Conservation (phyloP, 768 basidiomycete species). For the Trametes meyenii region DNA sequence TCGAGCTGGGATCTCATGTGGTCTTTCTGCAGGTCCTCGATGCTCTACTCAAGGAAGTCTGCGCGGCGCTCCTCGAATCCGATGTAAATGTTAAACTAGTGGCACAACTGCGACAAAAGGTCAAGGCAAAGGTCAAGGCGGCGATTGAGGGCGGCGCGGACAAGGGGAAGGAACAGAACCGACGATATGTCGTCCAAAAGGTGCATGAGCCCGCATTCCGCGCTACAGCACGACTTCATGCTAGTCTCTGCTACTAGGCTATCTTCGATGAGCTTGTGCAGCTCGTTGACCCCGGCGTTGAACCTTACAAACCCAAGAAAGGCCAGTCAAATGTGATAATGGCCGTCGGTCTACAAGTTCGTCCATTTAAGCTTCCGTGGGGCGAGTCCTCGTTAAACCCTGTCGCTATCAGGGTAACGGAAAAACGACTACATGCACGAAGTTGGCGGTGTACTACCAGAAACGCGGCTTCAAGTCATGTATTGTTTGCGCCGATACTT, state of each 20-base stretch:
- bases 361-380: constrained; percentile 21
- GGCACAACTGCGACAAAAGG: constrained; percentile 80
- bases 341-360: constrained; percentile 94
- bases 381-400: background rate
- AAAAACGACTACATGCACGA: constrained; percentile 99
- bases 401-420: constrained; percentile 78
- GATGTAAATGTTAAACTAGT: constrained; percentile 99
- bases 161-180: constrained; percentile 77
- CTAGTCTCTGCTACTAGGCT: constrained; percentile 51
- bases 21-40: constrained; percentile 79
- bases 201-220: constrained; percentile 42
- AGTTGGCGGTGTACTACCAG: constrained; percentile 96
- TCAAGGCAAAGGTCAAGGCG: constrained; percentile 88
- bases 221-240: too few species aligned
- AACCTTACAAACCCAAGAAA: constrained; percentile 96
- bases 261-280: constrained; percentile 96
- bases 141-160: constrained; percentile 69
- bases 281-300: constrained; percentile 93
- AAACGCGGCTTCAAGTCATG: constrained; percentile 95
- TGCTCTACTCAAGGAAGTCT: constrained; percentile 92
- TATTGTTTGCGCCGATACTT: constrained; percentile 98
- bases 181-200: constrained; percentile 91
- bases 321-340: constrained; percentile 94
- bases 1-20: background rate
- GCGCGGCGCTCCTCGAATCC: constrained; percentile 89